Percentiles rank a stretch among this genome's conserved stretches.
These are phyloP conservation scores for Cercospora zeina DNA, from an alignment of 2,329 filamentous ascomycete species.

Conservation along the genomic window DNA sequence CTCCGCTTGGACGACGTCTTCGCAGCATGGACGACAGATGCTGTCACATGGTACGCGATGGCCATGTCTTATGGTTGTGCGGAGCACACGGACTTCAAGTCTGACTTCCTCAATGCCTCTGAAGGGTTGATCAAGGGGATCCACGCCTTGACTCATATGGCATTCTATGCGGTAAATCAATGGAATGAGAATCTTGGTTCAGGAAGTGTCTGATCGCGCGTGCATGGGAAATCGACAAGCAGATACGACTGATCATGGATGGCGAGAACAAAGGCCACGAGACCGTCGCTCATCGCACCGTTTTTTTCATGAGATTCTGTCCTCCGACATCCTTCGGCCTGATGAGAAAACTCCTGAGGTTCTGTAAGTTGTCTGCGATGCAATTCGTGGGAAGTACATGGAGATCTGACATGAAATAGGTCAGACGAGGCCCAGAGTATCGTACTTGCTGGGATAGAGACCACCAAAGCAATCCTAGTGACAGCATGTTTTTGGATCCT, in stretches of 20 bases:
- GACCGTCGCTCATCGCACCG: background rate
- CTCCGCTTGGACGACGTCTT: conserved; percentile 6
- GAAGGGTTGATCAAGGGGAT: conserved; percentile 4
- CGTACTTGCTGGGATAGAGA: conserved; percentile 46
- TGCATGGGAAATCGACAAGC: conserved; percentile 2
- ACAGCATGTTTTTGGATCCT: conserved; percentile 47
- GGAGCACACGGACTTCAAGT: background rate
- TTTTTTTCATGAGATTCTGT: conserved; percentile 13
- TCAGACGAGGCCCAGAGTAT: conserved; percentile 7
- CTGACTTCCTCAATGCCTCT: background rate
- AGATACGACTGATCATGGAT: background rate
- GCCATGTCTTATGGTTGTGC: conserved; percentile 15
- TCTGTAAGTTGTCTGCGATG: background rate
- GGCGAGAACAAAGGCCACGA: background rate
- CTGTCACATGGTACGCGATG: conserved; percentile 14
- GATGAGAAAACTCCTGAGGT: conserved; percentile 11
- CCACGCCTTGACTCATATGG: conserved; percentile 6
- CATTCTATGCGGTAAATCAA: background rate
- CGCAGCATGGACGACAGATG: conserved; percentile 7
- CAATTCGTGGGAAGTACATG: background rate
- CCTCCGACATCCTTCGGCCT: conserved; percentile 5
- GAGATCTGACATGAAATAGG: background rate
- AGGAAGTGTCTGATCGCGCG: background rate
- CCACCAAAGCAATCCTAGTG: conserved; percentile 46
- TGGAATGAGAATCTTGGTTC: background rate